Percentiles rank a stretch among this genome's conserved stretches.
phyloP scores from a whole-genome alignment of 768 basidiomycete species.

The Pholiota microspora region DNA sequence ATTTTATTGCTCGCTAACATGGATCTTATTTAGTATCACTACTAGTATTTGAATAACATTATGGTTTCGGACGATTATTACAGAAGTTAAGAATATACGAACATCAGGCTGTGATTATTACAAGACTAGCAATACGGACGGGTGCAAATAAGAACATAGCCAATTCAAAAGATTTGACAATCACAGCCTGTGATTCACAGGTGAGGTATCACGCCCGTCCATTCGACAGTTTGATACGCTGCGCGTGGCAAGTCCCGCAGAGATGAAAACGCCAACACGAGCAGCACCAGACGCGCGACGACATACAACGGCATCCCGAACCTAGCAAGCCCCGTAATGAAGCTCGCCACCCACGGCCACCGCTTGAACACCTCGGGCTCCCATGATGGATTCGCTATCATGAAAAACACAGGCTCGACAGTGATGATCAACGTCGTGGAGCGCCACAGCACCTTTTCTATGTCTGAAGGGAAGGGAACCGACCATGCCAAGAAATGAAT shows the following conservation, averaged over 20 bases:
- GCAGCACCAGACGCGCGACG: not conserved
- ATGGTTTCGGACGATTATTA: not conserved
- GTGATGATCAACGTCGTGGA: not conserved
- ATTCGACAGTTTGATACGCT: not conserved
- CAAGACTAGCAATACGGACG: no score
- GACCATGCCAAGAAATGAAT: not conserved
- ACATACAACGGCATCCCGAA: not conserved
- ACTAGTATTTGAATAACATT: not conserved
- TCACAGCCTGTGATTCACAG: no score
- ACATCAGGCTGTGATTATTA: not conserved
- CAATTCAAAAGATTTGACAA: no score
- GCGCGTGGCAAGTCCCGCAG: not conserved
- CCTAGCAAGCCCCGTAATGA: not conserved
- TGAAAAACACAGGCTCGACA: not conserved
- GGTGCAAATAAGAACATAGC: no score
- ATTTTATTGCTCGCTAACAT: not conserved
- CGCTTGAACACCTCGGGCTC: not conserved
- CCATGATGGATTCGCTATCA: not conserved
- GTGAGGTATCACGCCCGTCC: not conserved
- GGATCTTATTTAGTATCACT: not conserved
- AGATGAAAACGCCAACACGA: not conserved
- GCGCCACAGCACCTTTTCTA: not conserved
- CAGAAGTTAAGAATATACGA: not conserved
- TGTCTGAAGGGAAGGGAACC: not conserved
- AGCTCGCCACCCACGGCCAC: not conserved